These are phyloP conservation scores for Nidularia pulvinata DNA, from an alignment of 768 basidiomycete species.

Conservation along the genomic window DNA sequence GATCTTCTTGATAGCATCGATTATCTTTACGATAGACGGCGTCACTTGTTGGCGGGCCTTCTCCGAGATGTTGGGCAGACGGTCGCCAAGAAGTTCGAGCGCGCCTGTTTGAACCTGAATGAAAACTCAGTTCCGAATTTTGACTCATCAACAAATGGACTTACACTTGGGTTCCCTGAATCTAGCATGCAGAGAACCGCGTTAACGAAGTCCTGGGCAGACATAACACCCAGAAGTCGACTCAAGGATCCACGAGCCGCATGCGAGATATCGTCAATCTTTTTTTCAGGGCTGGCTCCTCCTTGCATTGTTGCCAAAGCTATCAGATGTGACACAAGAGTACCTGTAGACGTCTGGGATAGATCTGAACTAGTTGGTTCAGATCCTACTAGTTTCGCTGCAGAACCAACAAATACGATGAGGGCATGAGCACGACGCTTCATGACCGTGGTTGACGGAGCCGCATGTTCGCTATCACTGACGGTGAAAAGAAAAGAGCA, in stretches of 20 bases:
- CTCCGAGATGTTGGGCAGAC: slow-evolving; percentile 60
- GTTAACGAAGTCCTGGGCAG: slow-evolving; percentile 67
- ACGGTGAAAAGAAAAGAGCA: not conserved
- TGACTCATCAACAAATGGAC: slow-evolving; percentile 10
- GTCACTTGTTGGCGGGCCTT: slow-evolving; percentile 52
- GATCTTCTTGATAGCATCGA: slow-evolving; percentile 47
- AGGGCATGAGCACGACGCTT: slow-evolving; percentile 70
- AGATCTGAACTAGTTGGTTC: slow-evolving; percentile 8
- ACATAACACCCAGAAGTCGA: slow-evolving; percentile 60
- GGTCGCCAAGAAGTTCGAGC: slow-evolving; percentile 66
- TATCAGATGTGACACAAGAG: slow-evolving; percentile 49
- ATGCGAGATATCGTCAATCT: slow-evolving; percentile 40
- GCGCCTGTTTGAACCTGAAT: slow-evolving; percentile 64
- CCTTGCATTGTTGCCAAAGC: slow-evolving; percentile 36
- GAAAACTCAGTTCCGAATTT: slow-evolving; percentile 3
- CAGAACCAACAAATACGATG: slow-evolving; percentile 59
- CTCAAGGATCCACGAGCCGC: slow-evolving; percentile 51
- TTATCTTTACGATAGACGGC: slow-evolving; percentile 49
- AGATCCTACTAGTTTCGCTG: slow-evolving; percentile 34
- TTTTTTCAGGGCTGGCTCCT: slow-evolving; percentile 24
- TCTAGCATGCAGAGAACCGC: slow-evolving; percentile 56
- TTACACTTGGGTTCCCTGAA: slow-evolving; percentile 51
- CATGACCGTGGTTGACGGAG: slow-evolving; percentile 36
- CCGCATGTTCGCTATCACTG: slow-evolving; percentile 63
- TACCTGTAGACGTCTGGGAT: slow-evolving; percentile 28